Percentiles rank a stretch among this genome's conserved stretches.
Conservation (phyloP, 2,329 filamentous ascomycete genomes). For the Clonostachys sp. region DNA sequence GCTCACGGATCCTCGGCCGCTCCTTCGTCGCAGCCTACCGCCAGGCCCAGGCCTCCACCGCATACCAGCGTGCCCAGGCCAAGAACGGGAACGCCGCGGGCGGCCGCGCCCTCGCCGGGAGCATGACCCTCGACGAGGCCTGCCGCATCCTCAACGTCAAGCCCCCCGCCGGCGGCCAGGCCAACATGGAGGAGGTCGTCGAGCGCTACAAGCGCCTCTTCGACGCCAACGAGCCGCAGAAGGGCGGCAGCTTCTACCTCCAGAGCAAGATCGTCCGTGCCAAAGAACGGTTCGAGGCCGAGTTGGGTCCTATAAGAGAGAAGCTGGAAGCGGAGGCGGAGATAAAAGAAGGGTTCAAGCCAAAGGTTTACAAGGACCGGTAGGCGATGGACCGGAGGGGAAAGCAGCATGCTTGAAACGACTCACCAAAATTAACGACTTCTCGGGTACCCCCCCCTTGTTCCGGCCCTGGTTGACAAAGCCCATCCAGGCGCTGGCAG, state of each 20-base stretch:
- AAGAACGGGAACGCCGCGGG: conserved; percentile 54
- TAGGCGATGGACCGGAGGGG: conserved; percentile 19
- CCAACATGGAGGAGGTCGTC: conserved; percentile 75
- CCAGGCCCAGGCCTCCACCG: conserved; percentile 83
- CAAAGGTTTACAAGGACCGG: conserved; percentile 89
- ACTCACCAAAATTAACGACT: not conserved
- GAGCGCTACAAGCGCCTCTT: conserved; percentile 92
- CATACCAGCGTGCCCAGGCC: conserved; percentile 71
- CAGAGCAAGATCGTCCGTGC: conserved; percentile 95
- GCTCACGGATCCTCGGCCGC: conserved; percentile 85
- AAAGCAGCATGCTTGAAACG: no score
- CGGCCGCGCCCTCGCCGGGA: conserved; percentile 54
- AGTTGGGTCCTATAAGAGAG: conserved; percentile 69
- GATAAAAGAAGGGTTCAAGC: conserved; percentile 82
- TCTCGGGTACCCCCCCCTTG: not conserved
- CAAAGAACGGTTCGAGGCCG: conserved; percentile 85
- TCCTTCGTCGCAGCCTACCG: conserved; percentile 93
- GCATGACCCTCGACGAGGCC: conserved; percentile 91
- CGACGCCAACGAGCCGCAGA: conserved; percentile 89
- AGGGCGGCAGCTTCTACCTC: conserved; percentile 95
- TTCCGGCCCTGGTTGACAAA: not conserved
- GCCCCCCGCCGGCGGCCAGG: conserved; percentile 68
- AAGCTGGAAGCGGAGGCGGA: conserved; percentile 73
- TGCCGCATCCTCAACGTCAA: conserved; percentile 97
- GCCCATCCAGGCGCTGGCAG: not conserved